Evolutionary conservation across 352 stramenopile genomes (phyloP), one percentile per base, ranked within the genome.

Genomic region (Pythium aristosporum): DNA sequence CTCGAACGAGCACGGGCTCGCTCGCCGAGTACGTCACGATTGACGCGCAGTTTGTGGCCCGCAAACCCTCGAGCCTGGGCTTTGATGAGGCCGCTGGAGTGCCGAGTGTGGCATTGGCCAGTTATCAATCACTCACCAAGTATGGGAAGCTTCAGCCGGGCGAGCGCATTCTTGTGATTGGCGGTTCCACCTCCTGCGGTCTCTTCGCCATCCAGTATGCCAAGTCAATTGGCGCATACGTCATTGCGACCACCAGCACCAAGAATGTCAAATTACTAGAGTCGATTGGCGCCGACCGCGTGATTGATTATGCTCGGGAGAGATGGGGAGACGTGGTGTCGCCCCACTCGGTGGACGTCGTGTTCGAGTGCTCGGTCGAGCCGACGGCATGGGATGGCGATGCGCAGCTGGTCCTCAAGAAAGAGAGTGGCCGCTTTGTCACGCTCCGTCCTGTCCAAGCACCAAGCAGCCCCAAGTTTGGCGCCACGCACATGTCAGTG

Each of bases 391-490:
- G 73, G 75, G 76, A 80, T 10, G 46, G 59, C n/a, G 61, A 42
- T 20, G 73, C 25, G 25, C 25, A 78, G 61, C 69, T 74, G 30
- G 66, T 83, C 36, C 48, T 83, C 1, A 65, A 65, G 49, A 79
- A 81, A 66, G 21, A 64, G 36, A 71, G 58, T 0, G 73, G 71
- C 13, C 71, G 69, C 20, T 84, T 81, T 49, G 71, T 79, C 50
- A 82, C 53, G 1, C 71, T 86, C 16, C 2, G 32, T 0, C 42
- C 10, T 30, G 70, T 74, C 7, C 57, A 63, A 39, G 50, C 71
- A 5, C 76, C 69, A 1, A 78, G 75, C 30, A 78, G 85, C 48
- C 77, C 82, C 7, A 61, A 76, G 20, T 84, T 89, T 15, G 83
- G 77, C 28, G 82, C 80, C 9, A 62, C 52, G 15, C 15, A 68